Evolutionary conservation across 2,329 filamentous ascomycete genomes (phyloP), one percentile per base, ranked within the genome.

Genomic region (Botryotinia narcissicola): DNA sequence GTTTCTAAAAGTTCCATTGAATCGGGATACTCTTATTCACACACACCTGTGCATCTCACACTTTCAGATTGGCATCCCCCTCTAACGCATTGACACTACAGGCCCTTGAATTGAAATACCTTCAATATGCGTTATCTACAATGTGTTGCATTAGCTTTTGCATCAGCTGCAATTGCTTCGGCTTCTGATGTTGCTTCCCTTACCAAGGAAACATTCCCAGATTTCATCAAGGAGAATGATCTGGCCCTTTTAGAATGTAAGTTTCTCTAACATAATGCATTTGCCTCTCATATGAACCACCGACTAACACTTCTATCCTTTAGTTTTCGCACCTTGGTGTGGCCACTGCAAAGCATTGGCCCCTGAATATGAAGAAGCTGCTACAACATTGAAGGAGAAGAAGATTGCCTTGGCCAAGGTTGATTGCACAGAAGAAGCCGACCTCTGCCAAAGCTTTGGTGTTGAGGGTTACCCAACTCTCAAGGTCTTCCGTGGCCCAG

Each of bases 261-360:
- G 92, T 85, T 46, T 25, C 20, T n/a, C 35, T 22, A 18, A 42
- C 10, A 0, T 7, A 57, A 42, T 14, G 16, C 48, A 22, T 42
- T 72, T 54, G 20, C 37, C 51, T 73, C 74, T 35, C 75, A 18
- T n/a, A 25, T n/a, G 4, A 60, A 59, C 68, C 48, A 20, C 40
- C 16, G 73, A 74, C 79, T 79, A 76, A 78, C 60, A 71, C 66
- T 67, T 70, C 22, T 22, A 44, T 67, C 44, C 60, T 72, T 72
- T 76, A 94, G 92, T 98, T 90, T 98, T 93, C 83, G 95, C 95
- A 78, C 81, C 81, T 76, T 82, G 81, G 81, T 82, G 80, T 78
- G 95, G 95, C 78, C 95, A 98, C 89, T 98, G 95, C 92, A 98
- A 99, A 88, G 95, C 95, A 75, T 93, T 99, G 78, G 96, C 93